Conservation (phyloP, 2,329 filamentous ascomycete species). For the Ophiostoma ips region DNA sequence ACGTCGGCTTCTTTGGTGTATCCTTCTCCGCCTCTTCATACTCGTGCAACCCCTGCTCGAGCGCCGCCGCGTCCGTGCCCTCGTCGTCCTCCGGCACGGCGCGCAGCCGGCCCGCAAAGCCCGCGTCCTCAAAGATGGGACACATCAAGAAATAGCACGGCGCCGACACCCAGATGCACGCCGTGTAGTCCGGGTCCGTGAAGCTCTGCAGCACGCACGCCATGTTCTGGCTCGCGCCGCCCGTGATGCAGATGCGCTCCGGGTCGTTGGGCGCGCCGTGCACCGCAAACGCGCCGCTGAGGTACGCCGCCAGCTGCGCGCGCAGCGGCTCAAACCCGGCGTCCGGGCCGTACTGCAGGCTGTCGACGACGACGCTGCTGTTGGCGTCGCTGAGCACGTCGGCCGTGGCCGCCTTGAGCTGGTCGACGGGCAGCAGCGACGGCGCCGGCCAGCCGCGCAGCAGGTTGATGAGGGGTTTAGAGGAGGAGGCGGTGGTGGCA, state of each 20-base stretch:
- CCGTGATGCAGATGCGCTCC: conserved; percentile 63
- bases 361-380: conserved; percentile 41
- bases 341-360: conserved; percentile 70
- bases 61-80: conserved; percentile 54
- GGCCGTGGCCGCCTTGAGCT: conserved; percentile 47
- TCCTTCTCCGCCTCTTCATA: no score
- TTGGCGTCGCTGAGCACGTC: conserved; percentile 44
- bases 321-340: conserved; percentile 58
- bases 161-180: conserved; percentile 64
- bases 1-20: background rate
- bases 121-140: conserved; percentile 70
- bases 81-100: conserved; percentile 65
- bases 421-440: conserved; percentile 47
- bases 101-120: conserved; percentile 52
- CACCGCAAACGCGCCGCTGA: conserved; percentile 44
- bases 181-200: conserved; percentile 63
- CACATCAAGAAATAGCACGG: conserved; percentile 78
- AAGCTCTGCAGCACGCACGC: conserved; percentile 66
- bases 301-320: conserved; percentile 54
- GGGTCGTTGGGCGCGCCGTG: conserved; percentile 21
- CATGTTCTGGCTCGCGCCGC: conserved; percentile 73
- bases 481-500: background rate
- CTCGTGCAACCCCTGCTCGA: conserved; percentile 30
- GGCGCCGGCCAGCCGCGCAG: conserved; percentile 54
- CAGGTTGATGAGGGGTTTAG: conserved; percentile 32